Conservation (phyloP, 805 yeast genomes). For the Nadsonia fulvescens region DNA sequence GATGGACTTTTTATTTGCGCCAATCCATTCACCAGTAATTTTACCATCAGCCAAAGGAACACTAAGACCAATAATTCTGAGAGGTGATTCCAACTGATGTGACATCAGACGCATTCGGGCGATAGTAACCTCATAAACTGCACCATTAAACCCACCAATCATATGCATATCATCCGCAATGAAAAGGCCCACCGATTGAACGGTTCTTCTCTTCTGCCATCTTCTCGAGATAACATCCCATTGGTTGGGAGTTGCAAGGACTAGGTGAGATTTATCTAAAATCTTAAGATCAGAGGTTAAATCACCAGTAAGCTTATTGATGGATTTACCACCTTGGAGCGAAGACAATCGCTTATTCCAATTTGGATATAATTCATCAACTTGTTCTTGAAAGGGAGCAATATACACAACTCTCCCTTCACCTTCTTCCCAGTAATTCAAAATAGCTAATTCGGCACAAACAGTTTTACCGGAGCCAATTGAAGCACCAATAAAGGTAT, state of each 20-base stretch:
- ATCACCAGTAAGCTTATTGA: conserved; percentile 44
- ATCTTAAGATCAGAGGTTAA: conserved; percentile 32
- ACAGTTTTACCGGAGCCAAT: conserved; percentile 64
- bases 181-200: conserved; percentile 49
- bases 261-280: conserved; percentile 42
- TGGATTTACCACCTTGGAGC: conserved; percentile 34
- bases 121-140: conserved; percentile 48
- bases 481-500: conserved; percentile 47
- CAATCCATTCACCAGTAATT: conserved; percentile 79
- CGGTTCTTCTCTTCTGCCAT: conserved; percentile 60
- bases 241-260: conserved; percentile 64
- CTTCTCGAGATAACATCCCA: conserved; percentile 57
- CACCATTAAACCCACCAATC: conserved; percentile 43
- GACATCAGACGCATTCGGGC: conserved; percentile 57
- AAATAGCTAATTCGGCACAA: conserved; percentile 53
- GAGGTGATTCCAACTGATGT: conserved; percentile 35
- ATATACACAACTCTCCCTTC: conserved; percentile 58
- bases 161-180: conserved; percentile 60
- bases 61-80: conserved; percentile 54
- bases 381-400: conserved; percentile 38
- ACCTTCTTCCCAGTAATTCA: conserved; percentile 50
- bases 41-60: conserved; percentile 55
- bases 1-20: conserved; percentile 37
- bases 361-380: conserved; percentile 26
- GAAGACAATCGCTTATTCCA: conserved; percentile 38